Evolutionary conservation across 768 basidiomycete species (phyloP).

Genomic region (Agaricus sinodeliciosus): DNA sequence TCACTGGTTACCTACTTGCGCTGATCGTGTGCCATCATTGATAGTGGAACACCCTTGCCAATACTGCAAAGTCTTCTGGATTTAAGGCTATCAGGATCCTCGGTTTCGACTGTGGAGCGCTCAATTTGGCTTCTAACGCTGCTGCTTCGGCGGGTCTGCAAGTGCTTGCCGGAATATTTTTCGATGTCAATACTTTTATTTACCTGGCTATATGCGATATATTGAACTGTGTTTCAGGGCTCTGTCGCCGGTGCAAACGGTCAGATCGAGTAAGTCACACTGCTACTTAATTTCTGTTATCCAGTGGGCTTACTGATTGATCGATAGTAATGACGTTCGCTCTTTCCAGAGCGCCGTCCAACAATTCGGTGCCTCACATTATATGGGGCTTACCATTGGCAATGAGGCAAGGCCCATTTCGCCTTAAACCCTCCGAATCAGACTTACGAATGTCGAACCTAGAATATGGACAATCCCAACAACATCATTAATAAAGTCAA

Average conservation of each 20-base stretch:
- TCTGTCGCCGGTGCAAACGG: constrained; percentile 20
- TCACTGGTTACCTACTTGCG: too few species aligned
- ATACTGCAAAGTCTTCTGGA: constrained; percentile 22
- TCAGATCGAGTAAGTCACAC: constrained; percentile 22
- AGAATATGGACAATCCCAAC: constrained; percentile 23
- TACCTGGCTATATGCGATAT: background rate
- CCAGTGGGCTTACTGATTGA: background rate
- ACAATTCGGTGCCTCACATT: constrained; percentile 26
- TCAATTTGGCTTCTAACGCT: constrained; percentile 28
- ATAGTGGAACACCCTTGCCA: constrained; percentile 30
- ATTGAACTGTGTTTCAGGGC: constrained; percentile 17
- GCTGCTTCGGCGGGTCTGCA: constrained; percentile 23
- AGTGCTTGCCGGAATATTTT: constrained; percentile 29
- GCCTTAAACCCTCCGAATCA: background rate
- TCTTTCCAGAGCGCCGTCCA: constrained; percentile 24
- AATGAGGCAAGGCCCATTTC: constrained; percentile 23
- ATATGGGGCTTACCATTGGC: constrained; percentile 29
- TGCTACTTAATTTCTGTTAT: background rate
- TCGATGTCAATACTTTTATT: constrained; percentile 16
- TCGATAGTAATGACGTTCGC: constrained; percentile 27
- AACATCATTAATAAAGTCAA: constrained; percentile 31
- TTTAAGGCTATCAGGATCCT: constrained; percentile 28
- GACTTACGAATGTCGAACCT: background rate
- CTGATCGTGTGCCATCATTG: background rate
- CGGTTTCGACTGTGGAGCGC: constrained; percentile 31